phyloP scores from a whole-genome alignment of 2,329 filamentous ascomycete species.

The Zalaria sp. region DNA sequence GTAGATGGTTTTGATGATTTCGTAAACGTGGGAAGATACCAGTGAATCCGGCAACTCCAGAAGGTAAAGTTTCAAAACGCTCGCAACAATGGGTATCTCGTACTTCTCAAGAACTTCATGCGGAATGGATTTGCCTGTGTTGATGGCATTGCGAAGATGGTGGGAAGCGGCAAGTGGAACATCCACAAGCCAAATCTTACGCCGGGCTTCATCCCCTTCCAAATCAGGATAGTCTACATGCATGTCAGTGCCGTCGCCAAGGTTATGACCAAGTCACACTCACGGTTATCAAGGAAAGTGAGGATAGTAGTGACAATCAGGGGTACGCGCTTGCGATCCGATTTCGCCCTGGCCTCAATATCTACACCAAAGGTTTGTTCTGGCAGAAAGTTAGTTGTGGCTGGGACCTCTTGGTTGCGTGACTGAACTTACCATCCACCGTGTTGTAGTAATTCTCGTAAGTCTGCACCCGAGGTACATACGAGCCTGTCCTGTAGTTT shows the following conservation, averaged over 20 bases:
- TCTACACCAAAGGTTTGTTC: constrained; percentile 97
- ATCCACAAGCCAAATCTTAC: constrained; percentile 87
- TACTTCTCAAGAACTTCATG: constrained; percentile 70
- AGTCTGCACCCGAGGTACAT: constrained; percentile 74
- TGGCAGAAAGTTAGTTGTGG: constrained; percentile 10
- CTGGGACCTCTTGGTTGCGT: neutral
- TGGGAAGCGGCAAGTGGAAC: constrained; percentile 77
- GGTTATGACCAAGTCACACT: constrained; percentile 9
- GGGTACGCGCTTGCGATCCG: constrained; percentile 90
- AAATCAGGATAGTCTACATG: constrained; percentile 72
- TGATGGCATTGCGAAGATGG: constrained; percentile 66
- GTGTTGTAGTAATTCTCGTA: constrained; percentile 99
- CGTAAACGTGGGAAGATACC: constrained; percentile 94
- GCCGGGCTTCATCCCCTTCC: constrained; percentile 85
- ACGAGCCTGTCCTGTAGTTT: constrained; percentile 91
- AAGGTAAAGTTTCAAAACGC: constrained; percentile 83
- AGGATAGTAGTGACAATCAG: constrained; percentile 83
- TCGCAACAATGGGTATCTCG: constrained; percentile 88
- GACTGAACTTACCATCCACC: constrained; percentile 48
- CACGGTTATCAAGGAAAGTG: constrained; percentile 81
- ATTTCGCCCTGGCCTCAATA: constrained; percentile 83
- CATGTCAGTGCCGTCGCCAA: constrained; percentile 3
- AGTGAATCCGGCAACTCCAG: constrained; percentile 95
- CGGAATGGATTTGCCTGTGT: constrained; percentile 70
- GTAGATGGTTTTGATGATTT: constrained; percentile 97